These are phyloP conservation scores for Monosporozyma servazzii DNA, from an alignment of 805 yeast genomes.

Conservation along the genomic window DNA sequence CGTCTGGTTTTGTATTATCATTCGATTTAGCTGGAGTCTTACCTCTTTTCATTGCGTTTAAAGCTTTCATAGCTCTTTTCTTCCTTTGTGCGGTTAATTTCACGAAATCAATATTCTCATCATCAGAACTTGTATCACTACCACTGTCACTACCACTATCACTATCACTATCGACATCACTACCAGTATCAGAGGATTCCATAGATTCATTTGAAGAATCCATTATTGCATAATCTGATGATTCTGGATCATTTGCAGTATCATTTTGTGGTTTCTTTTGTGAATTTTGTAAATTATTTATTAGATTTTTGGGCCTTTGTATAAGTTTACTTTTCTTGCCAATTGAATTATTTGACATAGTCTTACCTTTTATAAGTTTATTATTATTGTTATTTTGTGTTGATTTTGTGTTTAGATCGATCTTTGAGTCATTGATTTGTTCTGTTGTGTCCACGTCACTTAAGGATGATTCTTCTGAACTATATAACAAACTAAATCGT, in stretches of 20 bases:
- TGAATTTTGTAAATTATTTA: background rate
- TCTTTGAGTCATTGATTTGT: background rate
- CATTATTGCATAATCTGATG: constrained; percentile 20
- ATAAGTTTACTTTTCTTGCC: constrained; percentile 31
- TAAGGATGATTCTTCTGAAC: constrained; percentile 32
- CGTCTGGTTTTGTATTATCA: constrained; percentile 5
- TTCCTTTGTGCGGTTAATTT: constrained; percentile 61
- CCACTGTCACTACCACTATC: constrained; percentile 34
- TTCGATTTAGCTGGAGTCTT: constrained; percentile 23
- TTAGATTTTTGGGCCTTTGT: constrained; percentile 19
- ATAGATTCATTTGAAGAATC: constrained; percentile 15
- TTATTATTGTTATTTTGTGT: background rate
- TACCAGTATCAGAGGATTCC: constrained; percentile 23
- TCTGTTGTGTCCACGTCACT: constrained; percentile 30
- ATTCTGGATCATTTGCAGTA: constrained; percentile 14
- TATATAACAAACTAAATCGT: constrained; percentile 36
- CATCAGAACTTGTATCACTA: constrained; percentile 47
- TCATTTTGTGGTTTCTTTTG: background rate
- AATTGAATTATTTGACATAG: constrained; percentile 19
- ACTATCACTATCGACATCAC: constrained; percentile 29
- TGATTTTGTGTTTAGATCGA: background rate
- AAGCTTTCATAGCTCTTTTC: constrained; percentile 45
- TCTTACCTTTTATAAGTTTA: constrained; percentile 10
- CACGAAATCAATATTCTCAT: constrained; percentile 64
- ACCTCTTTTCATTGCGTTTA: constrained; percentile 28